Percentiles rank a stretch among this genome's conserved stretches.
phyloP scores from a whole-genome alignment of 2,329 filamentous ascomycete species.

The Drechslera avenae region DNA sequence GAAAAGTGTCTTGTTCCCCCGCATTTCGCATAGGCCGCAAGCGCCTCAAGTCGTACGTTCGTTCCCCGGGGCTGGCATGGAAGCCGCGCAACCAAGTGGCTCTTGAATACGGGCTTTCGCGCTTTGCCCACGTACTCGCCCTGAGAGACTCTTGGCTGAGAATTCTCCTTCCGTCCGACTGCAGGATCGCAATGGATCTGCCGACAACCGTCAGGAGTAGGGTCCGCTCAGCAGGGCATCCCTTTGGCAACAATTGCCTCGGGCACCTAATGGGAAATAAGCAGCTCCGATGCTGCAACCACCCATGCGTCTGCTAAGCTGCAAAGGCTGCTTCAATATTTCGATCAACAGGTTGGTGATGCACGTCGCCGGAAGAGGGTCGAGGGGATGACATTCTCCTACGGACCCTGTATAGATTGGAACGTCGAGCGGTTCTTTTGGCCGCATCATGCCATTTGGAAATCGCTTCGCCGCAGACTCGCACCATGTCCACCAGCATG shows the following conservation, averaged over 20 bases:
- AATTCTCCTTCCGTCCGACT: conserved; percentile 9
- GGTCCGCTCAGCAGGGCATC: conserved; percentile 3
- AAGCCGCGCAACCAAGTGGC: background rate
- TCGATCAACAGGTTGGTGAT: conserved; percentile 14
- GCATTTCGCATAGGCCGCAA: background rate
- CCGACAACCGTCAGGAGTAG: conserved; percentile 4
- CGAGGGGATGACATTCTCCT: background rate
- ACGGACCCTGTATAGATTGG: conserved; percentile 13
- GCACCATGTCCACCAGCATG: conserved; percentile 1
- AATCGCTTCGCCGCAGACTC: conserved; percentile 2
- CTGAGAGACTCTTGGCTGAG: background rate
- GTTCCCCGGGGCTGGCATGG: no score
- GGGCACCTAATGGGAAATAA: background rate
- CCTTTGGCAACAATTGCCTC: conserved; percentile 1
- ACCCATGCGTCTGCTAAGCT: conserved; percentile 2
- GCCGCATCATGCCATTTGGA: conserved; percentile 5
- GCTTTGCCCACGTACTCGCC: background rate
- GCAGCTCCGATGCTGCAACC: conserved; percentile 4
- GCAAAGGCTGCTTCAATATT: conserved; percentile 8
- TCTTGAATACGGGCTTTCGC: background rate
- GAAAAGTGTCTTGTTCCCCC: no score
- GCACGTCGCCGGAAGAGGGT: conserved; percentile 11
- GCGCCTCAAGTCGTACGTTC: background rate
- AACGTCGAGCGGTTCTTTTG: conserved; percentile 13
- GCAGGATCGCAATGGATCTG: conserved; percentile 13